These are phyloP conservation scores for Salicornia ramosissima DNA, from an alignment of 148 eudicot species.

Conservation along the genomic window DNA sequence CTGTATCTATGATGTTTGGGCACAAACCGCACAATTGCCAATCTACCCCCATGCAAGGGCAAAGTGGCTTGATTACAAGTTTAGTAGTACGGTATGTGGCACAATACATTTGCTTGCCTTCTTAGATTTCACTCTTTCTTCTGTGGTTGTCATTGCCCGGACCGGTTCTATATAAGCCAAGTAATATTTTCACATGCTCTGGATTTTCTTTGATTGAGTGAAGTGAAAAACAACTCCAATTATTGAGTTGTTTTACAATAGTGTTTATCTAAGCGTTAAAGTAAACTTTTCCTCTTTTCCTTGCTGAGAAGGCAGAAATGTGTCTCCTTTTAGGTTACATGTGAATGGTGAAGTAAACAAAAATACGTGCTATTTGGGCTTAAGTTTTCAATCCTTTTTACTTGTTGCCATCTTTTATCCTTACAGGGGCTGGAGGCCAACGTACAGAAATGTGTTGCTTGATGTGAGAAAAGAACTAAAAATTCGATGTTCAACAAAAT, in stretches of 20 bases:
- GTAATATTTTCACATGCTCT: not conserved
- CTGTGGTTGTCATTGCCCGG: not conserved
- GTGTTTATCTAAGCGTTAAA: not conserved
- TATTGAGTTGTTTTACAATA: too few relatives aligned
- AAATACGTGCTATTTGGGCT: not conserved
- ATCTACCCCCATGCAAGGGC: too few relatives aligned
- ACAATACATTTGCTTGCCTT: not conserved
- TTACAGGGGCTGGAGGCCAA: conserved; percentile 90
- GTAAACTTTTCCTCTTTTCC: not conserved
- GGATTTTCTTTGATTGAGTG: too few relatives aligned
- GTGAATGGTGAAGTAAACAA: not conserved
- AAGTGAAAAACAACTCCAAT: too few relatives aligned
- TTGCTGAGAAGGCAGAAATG: not conserved
- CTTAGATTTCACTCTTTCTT: not conserved
- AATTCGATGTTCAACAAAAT: conserved; percentile 72
- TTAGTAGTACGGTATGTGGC: too few relatives aligned
- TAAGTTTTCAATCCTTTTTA: too few relatives aligned
- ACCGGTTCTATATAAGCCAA: not conserved
- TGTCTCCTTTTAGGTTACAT: not conserved
- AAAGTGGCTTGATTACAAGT: too few relatives aligned
- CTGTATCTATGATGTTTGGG: too few relatives aligned
- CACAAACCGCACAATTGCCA: too few relatives aligned
- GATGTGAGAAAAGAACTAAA: conserved; percentile 62
- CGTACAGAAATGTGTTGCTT: conserved; percentile 84
- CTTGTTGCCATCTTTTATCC: conserved; percentile 7